phyloP scores from a whole-genome alignment of 2,329 filamentous ascomycete species.

The Neofusicoccum kwambonambiense region DNA sequence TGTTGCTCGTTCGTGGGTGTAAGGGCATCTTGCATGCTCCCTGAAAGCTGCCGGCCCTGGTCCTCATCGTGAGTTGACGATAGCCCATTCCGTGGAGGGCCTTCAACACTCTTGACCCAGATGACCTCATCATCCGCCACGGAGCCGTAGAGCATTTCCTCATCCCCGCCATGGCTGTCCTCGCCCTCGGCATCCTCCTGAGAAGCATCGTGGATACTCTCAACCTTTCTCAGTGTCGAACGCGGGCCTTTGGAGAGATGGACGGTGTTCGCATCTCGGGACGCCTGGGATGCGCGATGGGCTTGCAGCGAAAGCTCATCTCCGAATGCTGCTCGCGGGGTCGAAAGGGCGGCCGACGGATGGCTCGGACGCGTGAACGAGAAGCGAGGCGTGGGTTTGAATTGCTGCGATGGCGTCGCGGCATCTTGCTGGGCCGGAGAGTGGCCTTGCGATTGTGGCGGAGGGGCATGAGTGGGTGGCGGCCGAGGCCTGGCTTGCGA shows the following conservation, averaged over 20 bases:
- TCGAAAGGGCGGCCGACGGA: neutral
- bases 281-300: neutral
- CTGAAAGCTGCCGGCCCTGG: neutral
- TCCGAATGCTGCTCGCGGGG: conserved; percentile 6
- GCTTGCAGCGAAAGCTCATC: neutral
- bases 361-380: conserved; percentile 22
- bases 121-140: neutral
- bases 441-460: neutral
- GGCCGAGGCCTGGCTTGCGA: neutral
- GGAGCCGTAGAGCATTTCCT: conserved; percentile 29
- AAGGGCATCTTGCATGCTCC: too few relatives aligned
- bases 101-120: neutral
- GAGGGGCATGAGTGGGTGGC: neutral
- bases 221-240: conserved; percentile 27
- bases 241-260: conserved; percentile 17
- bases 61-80: neutral
- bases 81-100: neutral
- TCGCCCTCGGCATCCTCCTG: conserved; percentile 21
- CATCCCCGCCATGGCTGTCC: conserved; percentile 23
- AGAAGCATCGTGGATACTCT: conserved; percentile 34
- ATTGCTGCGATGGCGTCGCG: conserved; percentile 18
- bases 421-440: neutral
- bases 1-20: neutral
- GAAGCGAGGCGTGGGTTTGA: conserved; percentile 35
- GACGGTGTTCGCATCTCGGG: neutral